Evolutionary conservation across 805 yeast genomes (phyloP).

Genomic region (Candida wancherniae): DNA sequence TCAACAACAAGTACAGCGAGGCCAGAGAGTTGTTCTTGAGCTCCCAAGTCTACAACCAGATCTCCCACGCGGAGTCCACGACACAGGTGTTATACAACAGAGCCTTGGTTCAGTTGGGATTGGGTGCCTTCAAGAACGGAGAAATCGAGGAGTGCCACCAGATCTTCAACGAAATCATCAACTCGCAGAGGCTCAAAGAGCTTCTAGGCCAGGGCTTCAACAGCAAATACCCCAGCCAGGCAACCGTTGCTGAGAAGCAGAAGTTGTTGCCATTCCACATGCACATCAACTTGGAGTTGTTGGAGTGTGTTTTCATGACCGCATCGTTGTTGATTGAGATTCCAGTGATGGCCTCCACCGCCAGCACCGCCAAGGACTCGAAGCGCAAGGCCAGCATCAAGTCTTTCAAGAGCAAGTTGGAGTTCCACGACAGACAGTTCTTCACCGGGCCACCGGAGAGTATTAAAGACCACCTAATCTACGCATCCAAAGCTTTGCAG

Average conservation of each 20-base stretch:
- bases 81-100: conserved; percentile 93
- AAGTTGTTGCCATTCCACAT: conserved; percentile 94
- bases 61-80: conserved; percentile 78
- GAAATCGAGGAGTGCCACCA: conserved; percentile 82
- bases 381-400: conserved; percentile 56
- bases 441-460: conserved; percentile 98
- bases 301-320: conserved; percentile 92
- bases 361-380: conserved; percentile 56
- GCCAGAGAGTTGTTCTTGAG: conserved; percentile 86
- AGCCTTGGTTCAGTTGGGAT: conserved; percentile 91
- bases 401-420: conserved; percentile 86
- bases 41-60: conserved; percentile 79
- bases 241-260: conserved; percentile 60
- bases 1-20: conserved; percentile 73
- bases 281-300: conserved; percentile 93
- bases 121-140: conserved; percentile 91
- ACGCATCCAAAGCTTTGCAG: conserved; percentile 84
- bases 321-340: conserved; percentile 85
- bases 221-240: conserved; percentile 60
- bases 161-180: conserved; percentile 80
- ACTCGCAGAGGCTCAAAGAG: conserved; percentile 83
- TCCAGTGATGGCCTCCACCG: conserved; percentile 71
- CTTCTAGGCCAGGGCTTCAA: conserved; percentile 83
- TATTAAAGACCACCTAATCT: conserved; percentile 87
- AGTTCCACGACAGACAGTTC: conserved; percentile 87